Conservation (phyloP, 371 early-diverging fungal genomes). For the Homolaphlyctis polyrhiza region DNA sequence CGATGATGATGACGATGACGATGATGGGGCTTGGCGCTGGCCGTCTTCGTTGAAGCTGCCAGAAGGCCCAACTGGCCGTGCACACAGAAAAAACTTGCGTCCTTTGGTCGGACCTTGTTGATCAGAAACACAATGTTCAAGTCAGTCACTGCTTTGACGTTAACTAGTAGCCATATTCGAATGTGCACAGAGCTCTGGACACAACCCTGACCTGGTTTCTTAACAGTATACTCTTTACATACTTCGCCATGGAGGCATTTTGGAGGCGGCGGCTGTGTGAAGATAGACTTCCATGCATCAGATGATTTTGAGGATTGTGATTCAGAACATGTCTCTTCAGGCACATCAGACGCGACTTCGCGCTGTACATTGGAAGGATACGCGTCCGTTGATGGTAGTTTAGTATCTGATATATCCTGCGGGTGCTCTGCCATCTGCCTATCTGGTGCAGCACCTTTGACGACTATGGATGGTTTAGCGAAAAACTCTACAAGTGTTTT, state of each 20-base stretch:
- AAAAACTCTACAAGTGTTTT: background rate
- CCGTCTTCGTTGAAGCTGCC: background rate
- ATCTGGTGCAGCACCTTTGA: background rate
- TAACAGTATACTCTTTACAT: slow-evolving; percentile 53
- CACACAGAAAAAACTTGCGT: slow-evolving; percentile 64
- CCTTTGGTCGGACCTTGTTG: slow-evolving; percentile 55
- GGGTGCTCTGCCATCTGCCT: no score
- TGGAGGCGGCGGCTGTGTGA: slow-evolving; percentile 48
- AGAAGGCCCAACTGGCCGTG: slow-evolving; percentile 45
- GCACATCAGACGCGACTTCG: background rate
- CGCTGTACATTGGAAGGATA: no score
- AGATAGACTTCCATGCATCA: slow-evolving; percentile 56
- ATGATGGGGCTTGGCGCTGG: slow-evolving; percentile 19
- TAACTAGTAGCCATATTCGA: no score
- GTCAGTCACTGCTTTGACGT: background rate
- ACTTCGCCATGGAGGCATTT: slow-evolving; percentile 63
- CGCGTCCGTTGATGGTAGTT: no score
- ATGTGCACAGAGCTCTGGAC: no score
- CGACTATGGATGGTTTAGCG: background rate
- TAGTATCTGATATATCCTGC: no score
- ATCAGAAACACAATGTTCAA: slow-evolving; percentile 46
- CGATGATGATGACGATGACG: slow-evolving; percentile 18
- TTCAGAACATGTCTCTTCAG: background rate
- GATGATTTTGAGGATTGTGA: slow-evolving; percentile 16
- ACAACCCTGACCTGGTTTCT: no score